phyloP scores from a whole-genome alignment of 2,329 filamentous ascomycete species.

The Cladophialophora psammophila region DNA sequence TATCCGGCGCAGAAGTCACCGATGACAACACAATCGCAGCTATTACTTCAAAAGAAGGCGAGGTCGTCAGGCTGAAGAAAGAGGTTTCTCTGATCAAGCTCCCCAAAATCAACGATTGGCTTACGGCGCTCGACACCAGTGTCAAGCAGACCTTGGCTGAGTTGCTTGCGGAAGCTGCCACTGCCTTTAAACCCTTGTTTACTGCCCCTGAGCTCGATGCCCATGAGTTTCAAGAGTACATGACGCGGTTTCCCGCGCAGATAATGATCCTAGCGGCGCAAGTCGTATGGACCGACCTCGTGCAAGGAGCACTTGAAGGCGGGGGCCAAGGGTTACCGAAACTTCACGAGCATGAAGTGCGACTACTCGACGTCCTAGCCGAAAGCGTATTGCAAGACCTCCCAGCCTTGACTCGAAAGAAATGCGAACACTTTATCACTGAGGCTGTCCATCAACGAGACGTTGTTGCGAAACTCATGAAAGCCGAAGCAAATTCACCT shows the following conservation, averaged over 20 bases:
- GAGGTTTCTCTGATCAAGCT: slow-evolving; percentile 92
- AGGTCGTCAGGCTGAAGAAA: slow-evolving; percentile 84
- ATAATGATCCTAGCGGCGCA: slow-evolving; percentile 95
- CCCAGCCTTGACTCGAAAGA: slow-evolving; percentile 85
- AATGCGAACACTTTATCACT: slow-evolving; percentile 98
- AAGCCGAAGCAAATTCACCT: slow-evolving; percentile 74
- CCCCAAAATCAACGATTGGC: slow-evolving; percentile 98
- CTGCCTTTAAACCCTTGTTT: slow-evolving; percentile 82
- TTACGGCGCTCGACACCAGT: slow-evolving; percentile 86
- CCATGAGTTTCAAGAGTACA: slow-evolving; percentile 77
- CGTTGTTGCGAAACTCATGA: slow-evolving; percentile 83
- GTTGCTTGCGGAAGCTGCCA: slow-evolving; percentile 83
- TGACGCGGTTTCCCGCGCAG: slow-evolving; percentile 85
- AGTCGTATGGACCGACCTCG: slow-evolving; percentile 88
- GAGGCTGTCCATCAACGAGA: slow-evolving; percentile 98
- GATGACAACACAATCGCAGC: slow-evolving; percentile 89
- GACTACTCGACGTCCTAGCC: slow-evolving; percentile 84
- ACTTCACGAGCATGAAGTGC: slow-evolving; percentile 82
- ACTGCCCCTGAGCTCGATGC: slow-evolving; percentile 73
- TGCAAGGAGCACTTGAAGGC: slow-evolving; percentile 76
- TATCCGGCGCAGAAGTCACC: slow-evolving; percentile 88
- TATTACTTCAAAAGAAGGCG: slow-evolving; percentile 94
- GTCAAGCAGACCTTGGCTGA: slow-evolving; percentile 97
- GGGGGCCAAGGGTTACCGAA: slow-evolving; percentile 73
- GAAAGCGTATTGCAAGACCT: slow-evolving; percentile 89